Percentiles rank a stretch among this genome's conserved stretches.
Evolutionary conservation across 768 basidiomycete genomes (phyloP).

Genomic region (Ephemerocybe angulata): DNA sequence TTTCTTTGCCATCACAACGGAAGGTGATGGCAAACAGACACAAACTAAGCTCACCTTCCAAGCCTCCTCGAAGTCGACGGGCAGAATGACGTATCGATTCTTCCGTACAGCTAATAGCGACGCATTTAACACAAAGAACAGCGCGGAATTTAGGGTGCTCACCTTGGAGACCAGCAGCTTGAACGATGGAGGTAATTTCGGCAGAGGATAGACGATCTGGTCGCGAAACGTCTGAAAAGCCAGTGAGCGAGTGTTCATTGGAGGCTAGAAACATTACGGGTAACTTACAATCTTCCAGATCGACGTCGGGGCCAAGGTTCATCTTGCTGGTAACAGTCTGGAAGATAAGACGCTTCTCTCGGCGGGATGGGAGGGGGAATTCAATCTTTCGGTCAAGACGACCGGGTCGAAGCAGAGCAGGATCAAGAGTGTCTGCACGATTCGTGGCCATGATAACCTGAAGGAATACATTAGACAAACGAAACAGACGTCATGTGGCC

Average conservation of each 20-base stretch:
- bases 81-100: constrained; percentile 96
- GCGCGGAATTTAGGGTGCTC: neutral
- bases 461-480: constrained; percentile 3
- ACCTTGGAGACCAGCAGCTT: constrained; percentile 97
- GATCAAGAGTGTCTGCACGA: constrained; percentile 96
- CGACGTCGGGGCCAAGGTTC: constrained; percentile 97
- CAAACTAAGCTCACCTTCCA: constrained; percentile 88
- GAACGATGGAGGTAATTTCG: constrained; percentile 92
- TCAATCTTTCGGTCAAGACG: constrained; percentile 98
- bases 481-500: neutral
- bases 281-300: constrained; percentile 91
- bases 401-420: constrained; percentile 94
- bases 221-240: constrained; percentile 79
- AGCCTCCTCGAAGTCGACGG: constrained; percentile 97
- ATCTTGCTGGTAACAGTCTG: constrained; percentile 96
- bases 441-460: constrained; percentile 99
- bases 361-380: constrained; percentile 89
- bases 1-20: constrained; percentile 7
- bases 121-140: neutral
- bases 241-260: constrained; percentile 10
- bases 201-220: constrained; percentile 95
- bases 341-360: constrained; percentile 96
- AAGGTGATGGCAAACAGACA: constrained; percentile 37
- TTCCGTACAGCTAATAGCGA: constrained; percentile 97
- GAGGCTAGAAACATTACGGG: neutral